Conservation (phyloP, 768 basidiomycete genomes). For the Favolaschia claudopus region DNA sequence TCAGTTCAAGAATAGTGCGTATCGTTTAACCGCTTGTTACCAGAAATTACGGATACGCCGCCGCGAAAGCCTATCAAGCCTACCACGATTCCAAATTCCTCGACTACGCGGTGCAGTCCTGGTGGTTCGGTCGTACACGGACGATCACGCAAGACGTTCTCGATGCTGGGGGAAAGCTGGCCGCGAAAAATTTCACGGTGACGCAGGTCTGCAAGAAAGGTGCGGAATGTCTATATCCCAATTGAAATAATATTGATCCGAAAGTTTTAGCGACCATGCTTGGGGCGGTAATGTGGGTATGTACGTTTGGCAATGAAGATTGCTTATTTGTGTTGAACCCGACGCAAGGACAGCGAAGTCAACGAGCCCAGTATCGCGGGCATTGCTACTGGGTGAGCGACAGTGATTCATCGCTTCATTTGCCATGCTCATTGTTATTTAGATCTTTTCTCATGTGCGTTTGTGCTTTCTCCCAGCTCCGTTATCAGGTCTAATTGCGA, state of each 20-base stretch:
- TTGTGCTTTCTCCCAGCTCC: background rate
- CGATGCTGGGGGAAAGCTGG: background rate
- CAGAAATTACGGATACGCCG: constrained; percentile 10
- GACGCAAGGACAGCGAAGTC: background rate
- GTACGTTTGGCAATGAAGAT: background rate
- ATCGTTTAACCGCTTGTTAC: background rate
- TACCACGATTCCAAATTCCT: constrained; percentile 5
- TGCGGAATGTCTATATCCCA: background rate
- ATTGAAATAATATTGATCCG: background rate
- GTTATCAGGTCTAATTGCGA: background rate
- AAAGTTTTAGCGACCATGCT: constrained; percentile 6
- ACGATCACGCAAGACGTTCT: background rate
- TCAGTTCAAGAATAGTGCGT: background rate
- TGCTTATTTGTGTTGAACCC: background rate
- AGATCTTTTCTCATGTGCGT: constrained; percentile 14
- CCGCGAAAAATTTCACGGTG: background rate
- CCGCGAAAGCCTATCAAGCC: constrained; percentile 2
- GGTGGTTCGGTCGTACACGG: constrained; percentile 1
- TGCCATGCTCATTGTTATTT: background rate
- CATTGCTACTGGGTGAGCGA: constrained; percentile 4
- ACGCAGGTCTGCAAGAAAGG: background rate
- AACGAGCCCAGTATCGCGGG: background rate
- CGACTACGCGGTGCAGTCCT: constrained; percentile 5
- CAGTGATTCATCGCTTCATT: background rate
- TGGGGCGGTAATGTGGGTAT: constrained; percentile 6